These are phyloP conservation scores for Diaporthe ampelina DNA, from an alignment of 2,329 filamentous ascomycete genomes.

Conservation along the genomic window DNA sequence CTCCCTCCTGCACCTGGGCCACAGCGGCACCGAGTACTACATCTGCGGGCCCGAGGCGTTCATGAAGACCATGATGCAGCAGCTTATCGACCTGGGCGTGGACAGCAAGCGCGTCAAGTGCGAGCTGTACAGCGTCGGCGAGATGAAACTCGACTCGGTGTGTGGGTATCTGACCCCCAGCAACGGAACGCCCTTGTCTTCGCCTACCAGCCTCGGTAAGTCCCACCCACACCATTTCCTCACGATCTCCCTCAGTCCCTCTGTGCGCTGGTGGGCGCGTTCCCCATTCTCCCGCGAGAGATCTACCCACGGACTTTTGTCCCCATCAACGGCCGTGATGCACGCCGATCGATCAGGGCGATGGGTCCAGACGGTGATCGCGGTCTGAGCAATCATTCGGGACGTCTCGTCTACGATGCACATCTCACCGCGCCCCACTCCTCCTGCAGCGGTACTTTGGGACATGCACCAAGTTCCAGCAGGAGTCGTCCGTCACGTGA, in stretches of 20 bases:
- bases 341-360: constrained; percentile 4
- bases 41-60: constrained; percentile 63
- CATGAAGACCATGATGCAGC: constrained; percentile 60
- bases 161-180: constrained; percentile 29
- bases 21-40: constrained; percentile 60
- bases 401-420: neutral
- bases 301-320: constrained; percentile 20
- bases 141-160: constrained; percentile 46
- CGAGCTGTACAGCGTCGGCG: constrained; percentile 57
- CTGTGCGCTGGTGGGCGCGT: neutral
- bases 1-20: constrained; percentile 57
- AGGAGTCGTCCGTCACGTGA: constrained; percentile 17
- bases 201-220: constrained; percentile 38
- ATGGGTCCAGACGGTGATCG: constrained; percentile 11
- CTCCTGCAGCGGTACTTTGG: neutral
- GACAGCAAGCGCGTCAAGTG: constrained; percentile 52
- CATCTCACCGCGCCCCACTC: constrained; percentile 27
- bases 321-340: neutral
- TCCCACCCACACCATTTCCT: neutral
- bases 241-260: neutral
- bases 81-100: constrained; percentile 54
- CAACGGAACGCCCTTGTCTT: constrained; percentile 40
- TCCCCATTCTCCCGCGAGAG: constrained; percentile 4
- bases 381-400: constrained; percentile 1
- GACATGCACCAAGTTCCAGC: constrained; percentile 8